Base-by-base conservation (phyloP, 768 basidiomycete genomes). In the Tephrocybe rancida region DNA sequence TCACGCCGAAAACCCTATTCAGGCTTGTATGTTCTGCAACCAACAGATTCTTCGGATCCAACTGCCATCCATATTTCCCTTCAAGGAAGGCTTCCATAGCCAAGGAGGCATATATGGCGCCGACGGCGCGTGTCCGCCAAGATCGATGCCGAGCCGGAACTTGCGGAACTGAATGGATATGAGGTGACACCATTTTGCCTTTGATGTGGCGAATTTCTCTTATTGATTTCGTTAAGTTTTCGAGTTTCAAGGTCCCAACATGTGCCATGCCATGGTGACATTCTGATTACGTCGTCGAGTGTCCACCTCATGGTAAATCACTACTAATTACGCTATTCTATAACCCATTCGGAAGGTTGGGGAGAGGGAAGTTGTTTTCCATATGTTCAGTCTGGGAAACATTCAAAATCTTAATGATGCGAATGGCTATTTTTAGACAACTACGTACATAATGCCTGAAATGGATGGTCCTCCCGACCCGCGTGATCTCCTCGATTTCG, bases 401-500 rank as follows among this genome's bases (percentile, higher is more conserved):
- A n/a, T 21, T 22, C 10, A 25, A 45, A 3, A 48, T n/a, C 22
- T 29, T 29, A 14, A 18, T 14, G 16, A 37, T 16, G 27, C 13
- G 29, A 43, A 37, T 21, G 13, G 14, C 16, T 44, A 30, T 44
- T 42, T 18, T 32, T 9, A 21, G 13, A 32, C 16, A 32, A 6
- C 38, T 13, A 66, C 70, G 24, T 55, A 73, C 70, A 60, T 70
- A 73, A 56, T 67, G 45, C 34, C 73, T 64, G 50, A 67, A 74
- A 57, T 73, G 70, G 18, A 72, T 56, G 2, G 52, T 67, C 59
- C 68, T 71, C 47, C 72, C 73, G n/a, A 71, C 62, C 13, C 53
- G 57, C 9, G 61, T 63, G 45, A 75, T 72, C 57, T 74, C 68
- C 5, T 70, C 66, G 9, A 76, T 58, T 38, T 73, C 74, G 10